A percentile compares a stretch with the other conserved stretches of the same genome.
These are phyloP conservation scores for Pythium scleroteichum DNA, from an alignment of 352 stramenopile species.

Conservation along the genomic window DNA sequence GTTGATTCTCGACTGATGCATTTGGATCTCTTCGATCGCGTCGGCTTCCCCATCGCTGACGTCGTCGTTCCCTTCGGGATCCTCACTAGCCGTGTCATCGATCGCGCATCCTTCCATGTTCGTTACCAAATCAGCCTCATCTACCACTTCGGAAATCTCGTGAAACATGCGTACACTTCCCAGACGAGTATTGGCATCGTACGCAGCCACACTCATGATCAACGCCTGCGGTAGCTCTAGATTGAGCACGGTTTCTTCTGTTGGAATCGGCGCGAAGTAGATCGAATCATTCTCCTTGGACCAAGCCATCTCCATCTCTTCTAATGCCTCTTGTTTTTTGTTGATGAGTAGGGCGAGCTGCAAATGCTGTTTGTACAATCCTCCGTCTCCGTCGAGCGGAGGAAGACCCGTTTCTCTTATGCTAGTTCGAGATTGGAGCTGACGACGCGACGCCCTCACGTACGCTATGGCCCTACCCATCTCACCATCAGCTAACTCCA, in stretches of 20 bases:
- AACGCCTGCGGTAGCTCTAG: constrained; percentile 25
- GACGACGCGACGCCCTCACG: constrained; percentile 14
- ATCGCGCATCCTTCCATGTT: constrained; percentile 8
- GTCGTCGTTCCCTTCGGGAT: constrained; percentile 15
- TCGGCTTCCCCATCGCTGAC: constrained; percentile 13
- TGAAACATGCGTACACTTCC: constrained; percentile 19
- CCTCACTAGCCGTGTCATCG: constrained; percentile 8
- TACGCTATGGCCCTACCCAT: constrained; percentile 38
- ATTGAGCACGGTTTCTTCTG: constrained; percentile 25
- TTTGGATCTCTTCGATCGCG: not conserved
- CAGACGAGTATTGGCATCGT: constrained; percentile 20
- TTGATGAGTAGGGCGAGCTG: constrained; percentile 9
- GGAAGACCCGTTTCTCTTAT: constrained; percentile 28
- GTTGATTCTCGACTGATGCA: no score
- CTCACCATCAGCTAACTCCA: constrained; percentile 21
- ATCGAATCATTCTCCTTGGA: constrained; percentile 35
- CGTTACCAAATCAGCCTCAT: constrained; percentile 5
- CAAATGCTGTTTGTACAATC: constrained; percentile 15
- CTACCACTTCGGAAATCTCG: not conserved
- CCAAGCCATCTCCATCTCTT: constrained; percentile 12
- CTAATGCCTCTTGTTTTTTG: constrained; percentile 20
- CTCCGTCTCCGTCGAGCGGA: constrained; percentile 9
- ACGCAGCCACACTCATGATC: constrained; percentile 35
- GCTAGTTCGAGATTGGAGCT: constrained; percentile 30
- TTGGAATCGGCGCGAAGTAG: constrained; percentile 34